phyloP scores from a whole-genome alignment of 164 flowering plant genomes.

The Protea cynaroides region DNA sequence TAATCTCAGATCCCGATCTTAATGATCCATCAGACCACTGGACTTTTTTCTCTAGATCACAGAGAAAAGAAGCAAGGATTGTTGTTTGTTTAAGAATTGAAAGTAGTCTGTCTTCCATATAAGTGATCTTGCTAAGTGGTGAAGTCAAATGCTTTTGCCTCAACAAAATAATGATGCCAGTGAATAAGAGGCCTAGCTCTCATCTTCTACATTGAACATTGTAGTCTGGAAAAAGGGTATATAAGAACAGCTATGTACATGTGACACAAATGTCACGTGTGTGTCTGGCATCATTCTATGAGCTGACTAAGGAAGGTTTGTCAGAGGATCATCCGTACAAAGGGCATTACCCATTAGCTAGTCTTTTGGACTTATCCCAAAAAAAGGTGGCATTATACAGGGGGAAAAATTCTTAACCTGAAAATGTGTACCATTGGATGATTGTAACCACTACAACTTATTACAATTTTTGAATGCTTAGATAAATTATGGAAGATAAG shows the following conservation, averaged over 20 bases:
- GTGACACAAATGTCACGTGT: too few relatives aligned
- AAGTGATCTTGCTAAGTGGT: too few relatives aligned
- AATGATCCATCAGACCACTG: background rate
- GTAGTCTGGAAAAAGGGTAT: background rate
- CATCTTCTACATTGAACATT: too few relatives aligned
- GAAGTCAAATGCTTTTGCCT: too few relatives aligned
- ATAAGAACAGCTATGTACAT: background rate
- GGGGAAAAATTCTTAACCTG: background rate
- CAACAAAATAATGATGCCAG: too few relatives aligned
- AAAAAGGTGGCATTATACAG: too few relatives aligned
- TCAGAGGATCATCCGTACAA: too few relatives aligned
- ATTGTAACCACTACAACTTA: background rate
- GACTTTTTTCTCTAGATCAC: background rate
- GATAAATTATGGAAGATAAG: background rate
- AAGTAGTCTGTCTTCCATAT: background rate
- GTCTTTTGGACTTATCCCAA: too few relatives aligned
- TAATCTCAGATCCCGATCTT: background rate
- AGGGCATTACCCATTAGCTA: too few relatives aligned
- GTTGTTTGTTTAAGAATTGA: background rate
- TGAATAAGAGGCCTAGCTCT: too few relatives aligned
- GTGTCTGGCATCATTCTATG: too few relatives aligned
- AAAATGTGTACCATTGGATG: background rate
- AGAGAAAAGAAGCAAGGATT: background rate
- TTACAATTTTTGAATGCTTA: background rate
- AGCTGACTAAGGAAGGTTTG: too few relatives aligned